Evolutionary conservation across 2,329 filamentous ascomycete species (phyloP), one percentile per base, ranked within the genome.

Genomic region (Purpureocillium takamizusanense): DNA sequence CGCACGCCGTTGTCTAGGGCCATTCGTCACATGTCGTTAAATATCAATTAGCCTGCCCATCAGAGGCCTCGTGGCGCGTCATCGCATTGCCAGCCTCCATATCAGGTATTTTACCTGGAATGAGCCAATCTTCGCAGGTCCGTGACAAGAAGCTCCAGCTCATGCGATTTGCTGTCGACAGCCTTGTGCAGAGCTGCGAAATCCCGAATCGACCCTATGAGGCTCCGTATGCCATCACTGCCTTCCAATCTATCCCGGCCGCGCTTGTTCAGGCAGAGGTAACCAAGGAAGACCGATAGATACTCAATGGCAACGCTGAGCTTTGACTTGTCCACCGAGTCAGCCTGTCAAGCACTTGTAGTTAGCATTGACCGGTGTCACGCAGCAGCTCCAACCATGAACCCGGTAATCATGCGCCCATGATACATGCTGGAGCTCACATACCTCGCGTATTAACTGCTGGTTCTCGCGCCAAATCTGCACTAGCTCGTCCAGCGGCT

Each of bases 291-390:
- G 12, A 95, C 81, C 1, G 87, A 81, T 17, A 95, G 69, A 56
- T 95, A 95, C 13, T 87, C 89, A 56, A 90, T 79, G 2, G 84
- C 81, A 21, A 97, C 87, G 48, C 89, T 87, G 36, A 83, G 72
- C 42, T 84, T 80, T 18, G 81, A 81, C 54, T 89, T 86, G 52
- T 86, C 76, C 40, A 81, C 72, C 1, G 81, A 83, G 50, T 83
- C 78, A 41, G 78, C 80, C 74, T 86, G 46, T 23, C 14, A 6
- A 14, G 6, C 4, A 25, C 9, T 25, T 33, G 7, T n/a, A 9
- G 28, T 35, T 11, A 27, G 18, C 27, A 37, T 16, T 29, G 15
- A 16, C 21, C 6, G 13, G n/a, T n/a, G n/a, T n/a, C n/a, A n/a
- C n/a, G n/a, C n/a, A n/a, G n/a, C n/a, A n/a, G n/a, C n/a, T n/a